Evolutionary conservation across 2,329 filamentous ascomycete genomes (phyloP).

Genomic region (Fusarium citri): DNA sequence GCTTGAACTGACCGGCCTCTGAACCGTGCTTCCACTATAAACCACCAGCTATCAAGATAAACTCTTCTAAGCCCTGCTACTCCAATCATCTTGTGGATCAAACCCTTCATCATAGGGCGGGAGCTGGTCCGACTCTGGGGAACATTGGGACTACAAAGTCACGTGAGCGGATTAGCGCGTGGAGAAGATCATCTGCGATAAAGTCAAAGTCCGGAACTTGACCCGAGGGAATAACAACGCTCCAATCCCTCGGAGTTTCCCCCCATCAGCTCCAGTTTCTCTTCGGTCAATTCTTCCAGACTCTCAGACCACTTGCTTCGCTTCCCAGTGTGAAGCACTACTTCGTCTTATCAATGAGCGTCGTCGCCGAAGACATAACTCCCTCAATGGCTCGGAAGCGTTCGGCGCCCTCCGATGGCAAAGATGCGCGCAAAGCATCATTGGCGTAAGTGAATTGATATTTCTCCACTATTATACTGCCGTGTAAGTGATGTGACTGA

Average conservation of each 20-base stretch:
- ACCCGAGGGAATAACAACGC: constrained; percentile 37
- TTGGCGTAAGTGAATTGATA: constrained; percentile 40
- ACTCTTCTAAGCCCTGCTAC: neutral
- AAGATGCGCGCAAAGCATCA: constrained; percentile 43
- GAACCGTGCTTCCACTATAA: constrained; percentile 1
- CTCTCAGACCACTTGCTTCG: neutral
- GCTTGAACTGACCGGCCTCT: neutral
- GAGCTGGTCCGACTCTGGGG: constrained; percentile 16
- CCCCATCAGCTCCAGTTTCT: constrained; percentile 12
- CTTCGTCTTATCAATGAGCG: constrained; percentile 18
- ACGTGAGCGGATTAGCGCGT: constrained; percentile 28
- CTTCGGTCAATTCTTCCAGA: constrained; percentile 31
- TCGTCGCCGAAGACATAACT: constrained; percentile 25
- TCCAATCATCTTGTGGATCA: constrained; percentile 1
- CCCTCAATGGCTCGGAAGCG: constrained; percentile 42
- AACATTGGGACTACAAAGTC: neutral
- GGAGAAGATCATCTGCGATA: constrained; percentile 1
- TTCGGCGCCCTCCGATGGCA: constrained; percentile 34
- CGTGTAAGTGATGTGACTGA: neutral
- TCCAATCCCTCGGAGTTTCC: constrained; percentile 26
- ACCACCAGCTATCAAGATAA: neutral
- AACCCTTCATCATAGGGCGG: neutral
- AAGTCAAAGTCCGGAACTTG: constrained; percentile 24
- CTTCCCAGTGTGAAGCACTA: neutral
- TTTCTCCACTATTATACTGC: constrained; percentile 26